Evolutionary conservation across 2,329 filamentous ascomycete species (phyloP), one percentile per base, ranked within the genome.

Genomic region (Sphaerulina vaccinii): DNA sequence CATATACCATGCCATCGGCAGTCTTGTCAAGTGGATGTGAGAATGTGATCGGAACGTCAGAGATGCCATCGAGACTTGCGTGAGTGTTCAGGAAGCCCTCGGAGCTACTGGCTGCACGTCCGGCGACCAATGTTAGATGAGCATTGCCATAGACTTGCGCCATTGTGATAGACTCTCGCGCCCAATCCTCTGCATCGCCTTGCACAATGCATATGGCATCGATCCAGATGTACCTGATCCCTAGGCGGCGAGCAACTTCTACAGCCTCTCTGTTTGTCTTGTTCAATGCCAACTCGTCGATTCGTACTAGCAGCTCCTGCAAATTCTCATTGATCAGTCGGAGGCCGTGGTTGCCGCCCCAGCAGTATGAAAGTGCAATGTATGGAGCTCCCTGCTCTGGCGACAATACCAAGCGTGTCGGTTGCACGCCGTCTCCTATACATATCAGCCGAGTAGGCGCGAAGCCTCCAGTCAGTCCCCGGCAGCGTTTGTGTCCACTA

Each of bases 121-220:
- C n/a, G 7, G 41, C 41, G 5, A 23, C 22, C 3, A 44, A 16
- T 7, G 41, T 32, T n/a, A 24, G 19, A 9, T 15, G 15, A 44
- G 41, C 22, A 16, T 44, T 29, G 6, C 24, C 41, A 21, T 47
- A 47, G 7, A 47, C 35, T 10, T 23, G 16, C 3, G n/a, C 13
- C 44, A 47, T n/a, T n/a, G n/a, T n/a, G 22, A 22, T 15, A 22
- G 32, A 36, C 18, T 47, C 44, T 8, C 32, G 16, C 18, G 16
- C 16, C 32, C 32, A 36, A 16, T 47, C 44, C 13, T 47, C 18
- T 22, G 11, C 15, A 36, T 47, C 44, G 18, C 33, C 44, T 47
- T 47, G 44, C 13, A 47, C 24, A 11, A 47, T 47, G 35, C 44
- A 47, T 2, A 47, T n/a, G 3, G 44, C 19, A 27, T 47, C 44